These are phyloP conservation scores for Trametes pubescens DNA, from an alignment of 1,284 basidiomycete genomes.

Conservation along the genomic window DNA sequence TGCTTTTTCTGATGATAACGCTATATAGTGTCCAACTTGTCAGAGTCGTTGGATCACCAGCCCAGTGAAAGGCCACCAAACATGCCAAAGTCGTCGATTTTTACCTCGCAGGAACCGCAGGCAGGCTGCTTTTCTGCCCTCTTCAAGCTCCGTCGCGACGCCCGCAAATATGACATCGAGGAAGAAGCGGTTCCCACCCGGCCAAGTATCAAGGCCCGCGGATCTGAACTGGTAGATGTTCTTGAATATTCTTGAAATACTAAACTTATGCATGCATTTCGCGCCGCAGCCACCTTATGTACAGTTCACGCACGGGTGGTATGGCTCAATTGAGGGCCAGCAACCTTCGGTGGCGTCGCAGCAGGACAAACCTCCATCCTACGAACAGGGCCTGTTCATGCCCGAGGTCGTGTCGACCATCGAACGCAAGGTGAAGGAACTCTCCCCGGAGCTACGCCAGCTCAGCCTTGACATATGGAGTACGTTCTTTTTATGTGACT, in stretches of 20 bases:
- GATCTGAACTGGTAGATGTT: background rate
- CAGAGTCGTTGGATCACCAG: background rate
- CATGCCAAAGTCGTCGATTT: slow-evolving; percentile 3
- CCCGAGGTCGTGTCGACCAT: slow-evolving; percentile 60
- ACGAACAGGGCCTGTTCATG: slow-evolving; percentile 28
- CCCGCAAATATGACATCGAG: background rate
- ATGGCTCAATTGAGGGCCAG: background rate
- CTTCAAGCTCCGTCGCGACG: background rate
- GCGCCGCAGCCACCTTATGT: slow-evolving; percentile 21
- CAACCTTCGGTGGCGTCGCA: background rate
- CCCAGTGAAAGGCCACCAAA: background rate
- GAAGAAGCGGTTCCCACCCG: background rate
- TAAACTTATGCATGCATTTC: background rate
- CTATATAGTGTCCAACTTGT: too few species aligned
- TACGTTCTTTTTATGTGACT: slow-evolving; percentile 32
- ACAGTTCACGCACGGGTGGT: slow-evolving; percentile 21
- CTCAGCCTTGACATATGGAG: slow-evolving; percentile 78
- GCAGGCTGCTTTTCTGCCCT: slow-evolving; percentile 12
- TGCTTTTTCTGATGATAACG: too few species aligned
- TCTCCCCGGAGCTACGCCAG: slow-evolving; percentile 61
- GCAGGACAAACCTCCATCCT: slow-evolving; percentile 34
- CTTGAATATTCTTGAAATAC: background rate
- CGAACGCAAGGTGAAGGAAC: slow-evolving; percentile 59
- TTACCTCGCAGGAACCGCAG: background rate
- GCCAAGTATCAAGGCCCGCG: background rate